Evolutionary conservation across 148 eudicot species (phyloP).

Genomic region (Hydrangea macrophylla): DNA sequence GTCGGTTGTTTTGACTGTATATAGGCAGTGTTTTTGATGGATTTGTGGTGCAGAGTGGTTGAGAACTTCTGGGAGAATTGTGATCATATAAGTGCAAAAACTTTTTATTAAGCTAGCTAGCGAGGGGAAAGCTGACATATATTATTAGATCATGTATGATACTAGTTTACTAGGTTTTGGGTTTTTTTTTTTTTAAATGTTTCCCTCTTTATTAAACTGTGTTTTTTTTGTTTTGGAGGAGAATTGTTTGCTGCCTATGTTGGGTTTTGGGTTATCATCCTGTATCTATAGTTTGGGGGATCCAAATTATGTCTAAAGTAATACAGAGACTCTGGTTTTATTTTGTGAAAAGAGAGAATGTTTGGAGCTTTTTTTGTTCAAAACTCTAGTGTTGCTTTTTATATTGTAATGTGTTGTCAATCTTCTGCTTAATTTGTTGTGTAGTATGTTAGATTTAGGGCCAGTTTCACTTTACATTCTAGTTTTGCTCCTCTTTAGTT

Average conservation of each 20-base stretch:
- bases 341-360: not conserved
- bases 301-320: slow-evolving; percentile 17
- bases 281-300: slow-evolving; percentile 21
- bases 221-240: not conserved
- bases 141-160: slow-evolving; percentile 3
- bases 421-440: not conserved
- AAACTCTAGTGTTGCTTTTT: not conserved
- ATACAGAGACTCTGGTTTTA: slow-evolving; percentile 1
- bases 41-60: slow-evolving; percentile 67
- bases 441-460: not conserved
- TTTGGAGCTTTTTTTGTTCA: not conserved
- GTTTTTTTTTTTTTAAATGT: too few species aligned
- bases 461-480: not conserved
- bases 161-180: slow-evolving; percentile 14
- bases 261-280: slow-evolving; percentile 9
- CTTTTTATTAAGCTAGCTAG: not conserved
- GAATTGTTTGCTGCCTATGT: slow-evolving; percentile 2
- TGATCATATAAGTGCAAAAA: not conserved
- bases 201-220: not conserved
- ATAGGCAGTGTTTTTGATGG: slow-evolving; percentile 39
- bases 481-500: not conserved
- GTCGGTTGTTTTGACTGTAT: slow-evolving; percentile 43
- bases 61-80: slow-evolving; percentile 8
- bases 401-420: slow-evolving; percentile 1
- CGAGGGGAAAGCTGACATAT: slow-evolving; percentile 9